Evolutionary conservation across 352 stramenopile genomes (phyloP).

Genomic region (Pythium scleroteichum): DNA sequence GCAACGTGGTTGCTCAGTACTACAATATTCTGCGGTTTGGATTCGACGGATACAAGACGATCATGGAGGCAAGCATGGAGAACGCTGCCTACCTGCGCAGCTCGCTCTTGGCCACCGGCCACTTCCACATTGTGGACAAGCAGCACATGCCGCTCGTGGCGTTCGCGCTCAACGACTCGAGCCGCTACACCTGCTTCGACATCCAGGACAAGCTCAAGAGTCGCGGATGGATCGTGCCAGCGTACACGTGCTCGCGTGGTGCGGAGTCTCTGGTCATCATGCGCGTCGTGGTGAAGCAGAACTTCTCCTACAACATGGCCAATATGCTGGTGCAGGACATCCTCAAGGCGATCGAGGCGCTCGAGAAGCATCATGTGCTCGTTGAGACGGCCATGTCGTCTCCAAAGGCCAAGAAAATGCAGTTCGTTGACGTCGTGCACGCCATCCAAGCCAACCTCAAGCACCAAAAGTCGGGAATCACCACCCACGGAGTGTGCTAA

Average conservation of each 20-base stretch:
- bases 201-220: conserved; percentile 89
- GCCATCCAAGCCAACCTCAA: conserved; percentile 64
- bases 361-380: conserved; percentile 78
- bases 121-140: conserved; percentile 90
- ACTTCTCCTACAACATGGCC: conserved; percentile 87
- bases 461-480: conserved; percentile 73
- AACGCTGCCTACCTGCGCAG: conserved; percentile 80
- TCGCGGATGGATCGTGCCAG: conserved; percentile 88
- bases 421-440: conserved; percentile 71
- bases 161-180: conserved; percentile 82
- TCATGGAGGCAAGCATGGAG: conserved; percentile 90
- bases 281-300: conserved; percentile 91
- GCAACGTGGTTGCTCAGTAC: conserved; percentile 90
- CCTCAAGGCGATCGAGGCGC: conserved; percentile 75
- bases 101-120: conserved; percentile 71
- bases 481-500: conserved; percentile 85
- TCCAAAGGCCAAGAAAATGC: conserved; percentile 70
- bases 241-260: conserved; percentile 86
- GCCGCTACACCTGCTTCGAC: conserved; percentile 86
- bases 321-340: conserved; percentile 90
- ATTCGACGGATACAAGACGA: conserved; percentile 85
- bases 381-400: conserved; percentile 79
- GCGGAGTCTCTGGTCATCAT: conserved; percentile 88
- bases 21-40: conserved; percentile 94
- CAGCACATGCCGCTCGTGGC: conserved; percentile 90